Evolutionary conservation across 1,284 basidiomycete species (phyloP), one percentile per base, ranked within the genome.

Genomic region (Sanguinoderma infundibulare): DNA sequence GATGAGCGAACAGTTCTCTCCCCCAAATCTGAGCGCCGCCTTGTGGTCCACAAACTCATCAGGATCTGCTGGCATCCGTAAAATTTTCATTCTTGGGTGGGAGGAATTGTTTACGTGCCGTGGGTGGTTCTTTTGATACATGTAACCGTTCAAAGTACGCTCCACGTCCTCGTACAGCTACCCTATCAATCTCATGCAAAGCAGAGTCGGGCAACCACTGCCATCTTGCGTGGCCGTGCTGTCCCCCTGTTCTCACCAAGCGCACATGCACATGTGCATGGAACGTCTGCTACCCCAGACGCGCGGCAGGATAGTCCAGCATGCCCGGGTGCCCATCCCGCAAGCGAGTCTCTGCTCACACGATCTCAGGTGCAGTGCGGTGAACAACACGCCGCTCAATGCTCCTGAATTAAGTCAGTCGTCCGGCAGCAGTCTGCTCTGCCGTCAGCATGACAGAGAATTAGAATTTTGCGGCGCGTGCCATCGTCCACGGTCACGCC

Each of bases 401-500:
- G 15, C 15, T 49, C 26, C 14, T 14, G n/a, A 10, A 28, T 28
- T 17, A 32, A 28, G 24, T 26, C 22, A 46, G 14, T 15, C 14
- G 42, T 46, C 46, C 17, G 17, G 26, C 46, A 26, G 46, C 46
- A 32, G 46, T 32, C 46, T 15, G 38, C 42, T 34, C 51, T 52
- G 55, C 17, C 44, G 47, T 30, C 52, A 20, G 35, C 26, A 46
- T 28, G 28, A 26, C 46, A 8, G 46, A 49, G 46, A 22, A 36
- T 30, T 36, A 49, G 46, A 22, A 36, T 30, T 36, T 15, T 26
- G 30, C 30, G 38, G 24, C 42, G 30, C 34, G 14, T 44, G 58
- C 32, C 47, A 49, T 49, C 26, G 28, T 32, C 46, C 28, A 47
- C 17, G n/a, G 46, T 30, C 55, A 62, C 55, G 61, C 61, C 55